These are phyloP conservation scores for Backusella sp. DNA, from an alignment of 192 early-diverging fungal genomes.

Conservation along the genomic window DNA sequence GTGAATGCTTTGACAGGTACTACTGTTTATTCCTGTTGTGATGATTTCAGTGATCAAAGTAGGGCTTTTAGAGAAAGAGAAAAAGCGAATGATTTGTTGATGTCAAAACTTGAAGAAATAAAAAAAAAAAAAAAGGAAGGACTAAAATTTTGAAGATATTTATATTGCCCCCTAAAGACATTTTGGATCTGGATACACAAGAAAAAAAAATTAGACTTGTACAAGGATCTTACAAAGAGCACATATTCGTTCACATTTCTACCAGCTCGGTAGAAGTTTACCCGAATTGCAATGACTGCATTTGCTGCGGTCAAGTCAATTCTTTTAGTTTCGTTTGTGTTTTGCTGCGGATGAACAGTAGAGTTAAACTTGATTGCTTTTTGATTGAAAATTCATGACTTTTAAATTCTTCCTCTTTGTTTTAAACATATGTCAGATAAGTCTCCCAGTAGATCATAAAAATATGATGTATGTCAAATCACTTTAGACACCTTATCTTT, in stretches of 20 bases:
- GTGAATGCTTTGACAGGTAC: not conserved
- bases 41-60: not conserved
- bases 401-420: not conserved
- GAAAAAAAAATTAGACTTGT: constrained; percentile 3
- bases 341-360: not conserved
- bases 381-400: not conserved
- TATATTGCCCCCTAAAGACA: not conserved
- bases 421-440: not conserved
- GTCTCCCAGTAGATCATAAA: not conserved
- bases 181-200: constrained; percentile 2
- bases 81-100: not conserved
- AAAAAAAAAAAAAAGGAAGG: not conserved
- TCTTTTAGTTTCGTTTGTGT: not conserved
- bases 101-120: not conserved
- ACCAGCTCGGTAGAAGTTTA: not conserved
- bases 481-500: not conserved
- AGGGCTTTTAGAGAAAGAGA: not conserved
- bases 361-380: not conserved
- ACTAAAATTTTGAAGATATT: not conserved
- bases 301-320: not conserved
- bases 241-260: not conserved
- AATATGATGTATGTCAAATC: not conserved
- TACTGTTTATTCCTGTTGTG: not conserved
- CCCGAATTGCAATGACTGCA: not conserved
- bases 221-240: not conserved